Conservation (phyloP, 2,329 filamentous ascomycete genomes). For the Fusarium sterilihyphosum region DNA sequence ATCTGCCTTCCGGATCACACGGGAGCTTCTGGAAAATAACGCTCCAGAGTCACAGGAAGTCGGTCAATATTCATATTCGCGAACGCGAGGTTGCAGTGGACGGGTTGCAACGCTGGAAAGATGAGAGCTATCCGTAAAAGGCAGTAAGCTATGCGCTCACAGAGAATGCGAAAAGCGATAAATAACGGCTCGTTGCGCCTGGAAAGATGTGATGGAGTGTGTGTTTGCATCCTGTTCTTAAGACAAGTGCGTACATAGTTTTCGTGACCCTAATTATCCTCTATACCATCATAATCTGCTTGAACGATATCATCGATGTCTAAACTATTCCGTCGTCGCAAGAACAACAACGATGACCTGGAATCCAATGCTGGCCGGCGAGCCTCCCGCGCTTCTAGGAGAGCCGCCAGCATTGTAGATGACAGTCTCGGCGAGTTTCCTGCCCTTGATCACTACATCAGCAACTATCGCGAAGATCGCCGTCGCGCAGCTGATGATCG, state of each 20-base stretch:
- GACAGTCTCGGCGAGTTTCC: conserved; percentile 22
- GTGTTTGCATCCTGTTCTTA: background rate
- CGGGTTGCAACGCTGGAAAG: background rate
- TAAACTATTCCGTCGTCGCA: conserved; percentile 22
- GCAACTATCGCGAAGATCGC: conserved; percentile 29
- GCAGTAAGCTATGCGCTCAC: background rate
- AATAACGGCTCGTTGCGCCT: background rate
- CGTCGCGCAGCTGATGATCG: conserved; percentile 8
- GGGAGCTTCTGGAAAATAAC: background rate
- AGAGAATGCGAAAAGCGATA: background rate
- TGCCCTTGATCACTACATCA: conserved; percentile 27
- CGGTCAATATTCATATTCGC: background rate
- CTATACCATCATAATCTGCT: background rate
- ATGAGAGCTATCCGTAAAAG: background rate
- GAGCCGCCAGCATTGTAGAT: conserved; percentile 13
- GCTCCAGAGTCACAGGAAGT: background rate
- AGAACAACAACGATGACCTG: conserved; percentile 14
- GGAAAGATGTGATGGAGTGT: background rate
- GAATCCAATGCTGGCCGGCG: conserved; percentile 15
- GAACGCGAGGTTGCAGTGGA: background rate
- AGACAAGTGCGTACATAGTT: background rate
- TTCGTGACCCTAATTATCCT: background rate
- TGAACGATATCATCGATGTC: background rate
- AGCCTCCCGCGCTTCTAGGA: conserved; percentile 21
- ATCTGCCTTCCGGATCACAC: background rate